Evolutionary conservation across 164 flowering plant genomes (phyloP).

Genomic region (Piper betle): DNA sequence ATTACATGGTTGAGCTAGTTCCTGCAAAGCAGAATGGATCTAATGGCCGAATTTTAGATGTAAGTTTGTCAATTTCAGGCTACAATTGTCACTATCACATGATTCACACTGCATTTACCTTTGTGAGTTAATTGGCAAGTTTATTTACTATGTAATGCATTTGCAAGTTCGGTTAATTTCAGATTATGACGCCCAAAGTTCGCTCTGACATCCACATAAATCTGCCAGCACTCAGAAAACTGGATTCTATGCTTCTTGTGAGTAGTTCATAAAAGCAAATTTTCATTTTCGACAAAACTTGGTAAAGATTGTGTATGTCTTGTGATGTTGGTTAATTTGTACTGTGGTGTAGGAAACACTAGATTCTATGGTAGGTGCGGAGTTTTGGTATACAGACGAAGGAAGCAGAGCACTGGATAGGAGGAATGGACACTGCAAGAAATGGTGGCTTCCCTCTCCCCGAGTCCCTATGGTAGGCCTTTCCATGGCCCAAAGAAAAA

Average conservation of each 20-base stretch:
- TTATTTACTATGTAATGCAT: not conserved
- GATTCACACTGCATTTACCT: not conserved
- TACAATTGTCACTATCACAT: not conserved
- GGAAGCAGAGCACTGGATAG: slow-evolving; percentile 82
- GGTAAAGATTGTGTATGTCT: not conserved
- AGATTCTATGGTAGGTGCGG: slow-evolving; percentile 73
- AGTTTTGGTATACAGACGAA: slow-evolving; percentile 90
- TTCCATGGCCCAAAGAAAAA: slow-evolving; percentile 46
- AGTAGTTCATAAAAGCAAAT: slow-evolving; percentile 15
- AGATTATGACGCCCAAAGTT: slow-evolving; percentile 95
- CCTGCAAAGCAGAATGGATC: slow-evolving; percentile 73
- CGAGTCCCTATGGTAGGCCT: slow-evolving; percentile 66
- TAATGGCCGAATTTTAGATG: slow-evolving; percentile 74
- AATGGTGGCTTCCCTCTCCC: slow-evolving; percentile 96
- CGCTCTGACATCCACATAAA: slow-evolving; percentile 84
- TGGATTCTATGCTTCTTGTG: slow-evolving; percentile 93
- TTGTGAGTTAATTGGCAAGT: not conserved
- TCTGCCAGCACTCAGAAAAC: slow-evolving; percentile 89
- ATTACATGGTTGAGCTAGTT: slow-evolving; percentile 89
- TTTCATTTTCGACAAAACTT: not conserved
- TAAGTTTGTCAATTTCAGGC: slow-evolving; percentile 6
- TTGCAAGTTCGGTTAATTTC: slow-evolving; percentile 7
- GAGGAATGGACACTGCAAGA: slow-evolving; percentile 41
- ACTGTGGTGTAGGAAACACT: slow-evolving; percentile 44
- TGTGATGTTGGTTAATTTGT: not conserved